A percentile compares a stretch with the other conserved stretches of the same genome.
Evolutionary conservation across 208 protist species (phyloP).

Genomic region (Paratrypanosoma confusum): DNA sequence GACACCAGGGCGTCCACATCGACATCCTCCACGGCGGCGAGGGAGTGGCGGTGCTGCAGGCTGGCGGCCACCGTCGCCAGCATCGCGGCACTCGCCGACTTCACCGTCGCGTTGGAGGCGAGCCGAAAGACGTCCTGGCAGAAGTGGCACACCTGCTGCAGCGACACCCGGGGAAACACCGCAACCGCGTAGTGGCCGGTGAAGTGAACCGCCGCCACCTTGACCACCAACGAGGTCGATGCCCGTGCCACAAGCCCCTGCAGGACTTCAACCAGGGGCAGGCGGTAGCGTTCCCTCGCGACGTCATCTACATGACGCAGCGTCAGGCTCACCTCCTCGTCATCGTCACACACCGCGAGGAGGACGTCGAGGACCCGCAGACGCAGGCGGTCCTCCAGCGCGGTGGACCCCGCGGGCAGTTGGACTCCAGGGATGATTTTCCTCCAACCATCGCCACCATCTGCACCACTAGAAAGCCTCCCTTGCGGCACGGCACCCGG

Average conservation of each 20-base stretch:
- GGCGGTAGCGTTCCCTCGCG: too few relatives aligned
- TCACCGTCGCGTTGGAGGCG: conserved; percentile 54
- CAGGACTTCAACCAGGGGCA: too few relatives aligned
- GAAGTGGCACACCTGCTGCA: conserved; percentile 23
- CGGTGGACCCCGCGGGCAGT: not conserved
- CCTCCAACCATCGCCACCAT: conserved; percentile 3
- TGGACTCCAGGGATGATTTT: too few relatives aligned
- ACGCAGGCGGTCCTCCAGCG: conserved; percentile 18
- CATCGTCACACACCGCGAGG: conserved; percentile 67
- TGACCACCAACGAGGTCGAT: conserved; percentile 20
- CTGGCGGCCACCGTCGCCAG: conserved; percentile 11
- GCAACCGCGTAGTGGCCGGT: conserved; percentile 32
- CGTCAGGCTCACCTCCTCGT: conserved; percentile 43
- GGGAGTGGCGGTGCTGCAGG: not conserved
- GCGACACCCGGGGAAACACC: conserved; percentile 42
- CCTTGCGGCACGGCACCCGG: too few relatives aligned
- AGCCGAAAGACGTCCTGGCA: conserved; percentile 67
- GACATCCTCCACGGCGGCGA: conserved; percentile 4
- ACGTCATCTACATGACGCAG: conserved; percentile 62
- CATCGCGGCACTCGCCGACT: conserved; percentile 62
- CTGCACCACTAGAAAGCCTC: too few relatives aligned
- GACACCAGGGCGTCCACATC: conserved; percentile 10
- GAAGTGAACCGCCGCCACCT: conserved; percentile 63
- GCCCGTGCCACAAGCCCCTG: too few relatives aligned
- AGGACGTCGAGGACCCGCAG: conserved; percentile 64